A percentile compares a stretch with the other conserved stretches of the same genome.
These are phyloP conservation scores for Saccharomycopsis fodiens DNA, from an alignment of 805 yeast genomes.

Conservation along the genomic window DNA sequence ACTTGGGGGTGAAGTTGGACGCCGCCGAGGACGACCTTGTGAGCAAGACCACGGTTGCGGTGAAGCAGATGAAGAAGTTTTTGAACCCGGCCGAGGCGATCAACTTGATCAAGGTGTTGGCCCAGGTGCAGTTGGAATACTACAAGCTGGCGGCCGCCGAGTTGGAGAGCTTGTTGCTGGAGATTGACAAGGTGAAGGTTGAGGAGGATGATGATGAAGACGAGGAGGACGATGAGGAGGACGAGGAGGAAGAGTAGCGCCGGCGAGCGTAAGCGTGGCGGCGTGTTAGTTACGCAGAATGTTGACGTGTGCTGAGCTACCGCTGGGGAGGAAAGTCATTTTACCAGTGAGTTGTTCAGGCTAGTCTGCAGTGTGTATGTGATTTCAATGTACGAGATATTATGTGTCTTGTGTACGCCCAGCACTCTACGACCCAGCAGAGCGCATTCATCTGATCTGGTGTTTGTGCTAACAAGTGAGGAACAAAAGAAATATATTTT, in stretches of 20 bases:
- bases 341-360: no score
- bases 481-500: no score
- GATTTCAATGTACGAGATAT: no score
- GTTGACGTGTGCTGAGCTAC: no score
- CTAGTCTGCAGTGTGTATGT: no score
- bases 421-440: no score
- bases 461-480: no score
- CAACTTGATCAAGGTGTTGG: slow-evolving; percentile 56
- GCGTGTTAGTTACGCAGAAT: no score
- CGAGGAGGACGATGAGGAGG: slow-evolving; percentile 26
- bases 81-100: slow-evolving; percentile 61
- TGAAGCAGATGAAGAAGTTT: slow-evolving; percentile 67
- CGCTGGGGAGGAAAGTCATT: no score
- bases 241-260: slow-evolving; percentile 7
- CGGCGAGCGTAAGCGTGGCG: no score
- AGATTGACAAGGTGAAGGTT: slow-evolving; percentile 35
- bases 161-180: slow-evolving; percentile 38
- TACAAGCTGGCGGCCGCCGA: slow-evolving; percentile 45
- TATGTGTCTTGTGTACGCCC: no score
- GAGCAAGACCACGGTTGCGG: slow-evolving; percentile 70
- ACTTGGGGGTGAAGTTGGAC: slow-evolving; percentile 45
- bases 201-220: slow-evolving; percentile 37
- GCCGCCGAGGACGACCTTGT: slow-evolving; percentile 71
- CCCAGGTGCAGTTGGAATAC: slow-evolving; percentile 61
- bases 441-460: no score